phyloP scores from a whole-genome alignment of 805 yeast species.

The Nakazawaea ernobii region DNA sequence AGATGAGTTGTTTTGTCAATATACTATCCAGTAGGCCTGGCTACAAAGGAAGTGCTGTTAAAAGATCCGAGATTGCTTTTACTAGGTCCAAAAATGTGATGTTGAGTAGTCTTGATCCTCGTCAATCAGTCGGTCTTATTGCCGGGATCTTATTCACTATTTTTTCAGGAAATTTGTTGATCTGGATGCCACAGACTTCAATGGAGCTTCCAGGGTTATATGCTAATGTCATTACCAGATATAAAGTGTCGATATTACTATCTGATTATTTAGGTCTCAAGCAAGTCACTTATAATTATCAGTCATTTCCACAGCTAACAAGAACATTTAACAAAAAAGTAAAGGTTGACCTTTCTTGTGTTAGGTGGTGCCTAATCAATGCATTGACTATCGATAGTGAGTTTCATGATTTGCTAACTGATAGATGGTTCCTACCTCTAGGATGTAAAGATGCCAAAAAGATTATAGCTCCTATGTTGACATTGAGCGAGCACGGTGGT shows the following conservation, averaged over 20 bases:
- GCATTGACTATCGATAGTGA: slow-evolving; percentile 90
- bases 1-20: slow-evolving; percentile 70
- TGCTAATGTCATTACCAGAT: slow-evolving; percentile 71
- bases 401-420: slow-evolving; percentile 80
- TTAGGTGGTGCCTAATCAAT: slow-evolving; percentile 86
- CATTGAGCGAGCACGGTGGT: slow-evolving; percentile 93
- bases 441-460: slow-evolving; percentile 75
- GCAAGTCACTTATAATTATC: slow-evolving; percentile 88
- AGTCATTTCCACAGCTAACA: slow-evolving; percentile 80
- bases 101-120: slow-evolving; percentile 58
- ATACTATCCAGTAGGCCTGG: slow-evolving; percentile 60
- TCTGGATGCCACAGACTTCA: slow-evolving; percentile 65
- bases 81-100: slow-evolving; percentile 47
- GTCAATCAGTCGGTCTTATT: slow-evolving; percentile 82
- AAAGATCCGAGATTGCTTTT: slow-evolving; percentile 47
- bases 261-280: slow-evolving; percentile 88
- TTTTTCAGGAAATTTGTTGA: slow-evolving; percentile 74
- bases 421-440: slow-evolving; percentile 84
- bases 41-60: slow-evolving; percentile 32
- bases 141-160: slow-evolving; percentile 76
- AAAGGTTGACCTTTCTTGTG: slow-evolving; percentile 69
- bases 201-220: slow-evolving; percentile 81
- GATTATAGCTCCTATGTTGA: slow-evolving; percentile 82
- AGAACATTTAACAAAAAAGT: slow-evolving; percentile 71
- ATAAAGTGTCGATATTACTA: slow-evolving; percentile 65